Evolutionary conservation across 805 yeast genomes (phyloP).

Genomic region (Nakazawaea sp.): DNA sequence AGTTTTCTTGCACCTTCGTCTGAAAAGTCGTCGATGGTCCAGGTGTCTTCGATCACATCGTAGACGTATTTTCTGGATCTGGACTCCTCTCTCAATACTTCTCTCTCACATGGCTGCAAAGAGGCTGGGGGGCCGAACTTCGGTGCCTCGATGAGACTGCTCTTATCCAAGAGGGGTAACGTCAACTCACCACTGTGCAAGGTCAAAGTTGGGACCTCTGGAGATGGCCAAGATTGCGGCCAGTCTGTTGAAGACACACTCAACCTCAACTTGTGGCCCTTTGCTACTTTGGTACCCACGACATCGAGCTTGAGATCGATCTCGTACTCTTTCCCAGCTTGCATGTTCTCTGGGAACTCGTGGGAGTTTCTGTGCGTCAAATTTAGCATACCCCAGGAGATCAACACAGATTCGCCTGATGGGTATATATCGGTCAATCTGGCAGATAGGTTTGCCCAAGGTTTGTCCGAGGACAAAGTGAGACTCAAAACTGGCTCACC

Average conservation of each 20-base stretch:
- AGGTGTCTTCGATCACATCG: conserved; percentile 27
- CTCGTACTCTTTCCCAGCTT: conserved; percentile 25
- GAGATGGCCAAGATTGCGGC: conserved; percentile 42
- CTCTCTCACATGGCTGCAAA: conserved; percentile 22
- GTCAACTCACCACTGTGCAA: conserved; percentile 23
- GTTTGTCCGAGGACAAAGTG: conserved; percentile 27
- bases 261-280: conserved; percentile 32
- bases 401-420: conserved; percentile 27
- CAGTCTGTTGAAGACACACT: conserved; percentile 39
- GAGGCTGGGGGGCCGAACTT: conserved; percentile 23
- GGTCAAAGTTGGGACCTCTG: conserved; percentile 31
- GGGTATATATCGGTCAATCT: conserved; percentile 35
- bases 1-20: conserved; percentile 29
- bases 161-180: conserved; percentile 22
- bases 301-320: conserved; percentile 31
- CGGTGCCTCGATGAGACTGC: conserved; percentile 15
- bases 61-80: conserved; percentile 19
- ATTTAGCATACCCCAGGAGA: conserved; percentile 42
- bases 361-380: conserved; percentile 33
- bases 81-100: conserved; percentile 18
- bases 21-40: conserved; percentile 27
- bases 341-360: conserved; percentile 31
- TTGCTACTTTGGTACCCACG: conserved; percentile 26
- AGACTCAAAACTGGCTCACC: conserved; percentile 31
- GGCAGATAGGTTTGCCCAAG: conserved; percentile 31